Evolutionary conservation across 805 yeast genomes (phyloP), one percentile per base, ranked within the genome.

Genomic region (Brettanomyces sp.): DNA sequence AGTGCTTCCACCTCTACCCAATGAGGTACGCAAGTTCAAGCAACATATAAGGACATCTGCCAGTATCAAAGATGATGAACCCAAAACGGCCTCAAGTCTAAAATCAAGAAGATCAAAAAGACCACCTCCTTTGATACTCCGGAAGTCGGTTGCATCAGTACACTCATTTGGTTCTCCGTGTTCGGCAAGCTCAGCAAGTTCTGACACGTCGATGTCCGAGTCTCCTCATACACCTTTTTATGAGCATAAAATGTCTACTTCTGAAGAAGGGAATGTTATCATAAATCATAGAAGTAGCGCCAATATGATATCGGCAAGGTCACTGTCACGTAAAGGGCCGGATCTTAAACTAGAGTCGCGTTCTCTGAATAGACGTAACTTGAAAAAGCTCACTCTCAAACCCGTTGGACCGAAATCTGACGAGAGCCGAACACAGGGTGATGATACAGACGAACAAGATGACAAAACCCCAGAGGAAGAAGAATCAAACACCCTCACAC

Each of bases 301-400:
- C 2, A 47, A 50, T 28, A 48, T 52, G 41, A 43, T 49, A 25
- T 50, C 54, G 13, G 45, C 48, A 4, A 41, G 48, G 14, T 35
- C 41, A 3, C 9, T 24, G 34, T 42, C 38, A 13, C 41, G 39
- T 8, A 32, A 43, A 23, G 48, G 55, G 4, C 54, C 52, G n/a
- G 46, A 55, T 12, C 54, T 55, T 9, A 52, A 36, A 38, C 47
- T 55, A 3, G 57, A 48, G 28, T 47, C 54, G 28, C 74, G 68
- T 53, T 68, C 82, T 1, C 56, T 80, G 46, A 76, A 74, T 51
- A 67, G 85, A 52, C 66, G 77, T 46, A 82, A 82, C 54, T 60
- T 79, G 52, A 82, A 82, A 59, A 70, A 77, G 50, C 65, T 80
- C 36, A 72, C 77, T 7, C 60, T 81, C 9, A 48, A 54, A 24